Conservation (phyloP, 2,329 filamentous ascomycete species). For the Chaetomiaceae sp. region DNA sequence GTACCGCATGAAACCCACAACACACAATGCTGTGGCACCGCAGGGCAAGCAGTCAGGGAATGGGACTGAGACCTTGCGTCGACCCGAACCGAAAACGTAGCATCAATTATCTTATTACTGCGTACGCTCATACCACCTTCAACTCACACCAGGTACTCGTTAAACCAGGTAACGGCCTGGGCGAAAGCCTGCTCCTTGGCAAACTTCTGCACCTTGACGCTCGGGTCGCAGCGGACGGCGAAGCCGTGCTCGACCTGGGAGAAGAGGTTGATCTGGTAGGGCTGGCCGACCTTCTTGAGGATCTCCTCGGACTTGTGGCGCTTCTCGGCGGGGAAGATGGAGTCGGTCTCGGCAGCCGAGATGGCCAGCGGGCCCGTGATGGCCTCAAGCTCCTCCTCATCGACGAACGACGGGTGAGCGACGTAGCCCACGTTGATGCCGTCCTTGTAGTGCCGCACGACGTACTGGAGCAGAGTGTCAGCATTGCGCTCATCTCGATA, state of each 20-base stretch:
- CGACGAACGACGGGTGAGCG: conserved; percentile 74
- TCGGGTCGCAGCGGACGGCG: conserved; percentile 61
- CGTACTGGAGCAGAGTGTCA: conserved; percentile 47
- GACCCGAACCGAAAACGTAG: no score
- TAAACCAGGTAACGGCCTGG: conserved; percentile 76
- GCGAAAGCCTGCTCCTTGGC: conserved; percentile 78
- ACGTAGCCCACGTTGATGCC: conserved; percentile 67
- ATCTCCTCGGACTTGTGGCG: conserved; percentile 63
- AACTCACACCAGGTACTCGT: conserved; percentile 49
- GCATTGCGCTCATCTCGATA: background rate
- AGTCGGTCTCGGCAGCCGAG: conserved; percentile 59
- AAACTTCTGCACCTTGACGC: conserved; percentile 54
- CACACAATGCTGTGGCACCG: no score
- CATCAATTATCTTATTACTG: no score
- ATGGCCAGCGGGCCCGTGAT: conserved; percentile 68
- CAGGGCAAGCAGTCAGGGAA: no score
- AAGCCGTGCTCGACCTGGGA: conserved; percentile 71
- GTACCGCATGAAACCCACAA: no score
- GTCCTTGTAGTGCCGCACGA: conserved; percentile 59
- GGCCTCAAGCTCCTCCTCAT: conserved; percentile 59
- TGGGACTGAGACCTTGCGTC: no score
- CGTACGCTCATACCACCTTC: background rate
- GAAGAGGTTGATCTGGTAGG: conserved; percentile 76
- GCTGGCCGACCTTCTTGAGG: conserved; percentile 50
- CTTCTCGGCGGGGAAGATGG: conserved; percentile 59